These are phyloP conservation scores for Davidsoniella neocaledoniae DNA, from an alignment of 2,329 filamentous ascomycete species.

Conservation along the genomic window DNA sequence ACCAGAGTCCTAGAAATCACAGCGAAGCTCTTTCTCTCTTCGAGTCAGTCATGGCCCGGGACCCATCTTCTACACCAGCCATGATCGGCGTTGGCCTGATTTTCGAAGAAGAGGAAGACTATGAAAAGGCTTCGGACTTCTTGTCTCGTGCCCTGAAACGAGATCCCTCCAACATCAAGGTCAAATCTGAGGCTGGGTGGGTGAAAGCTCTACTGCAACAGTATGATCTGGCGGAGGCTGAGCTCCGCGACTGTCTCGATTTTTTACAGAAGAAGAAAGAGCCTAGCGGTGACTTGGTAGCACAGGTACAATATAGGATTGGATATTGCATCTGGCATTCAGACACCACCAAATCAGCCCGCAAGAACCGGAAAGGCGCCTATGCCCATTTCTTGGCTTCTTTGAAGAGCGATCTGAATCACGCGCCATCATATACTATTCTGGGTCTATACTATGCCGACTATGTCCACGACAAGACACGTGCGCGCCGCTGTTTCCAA, in stretches of 20 bases:
- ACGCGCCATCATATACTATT: slow-evolving; percentile 79
- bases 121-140: slow-evolving; percentile 63
- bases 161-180: slow-evolving; percentile 57
- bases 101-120: slow-evolving; percentile 85
- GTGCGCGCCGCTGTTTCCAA: slow-evolving; percentile 84
- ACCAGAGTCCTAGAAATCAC: slow-evolving; percentile 80
- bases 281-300: slow-evolving; percentile 47
- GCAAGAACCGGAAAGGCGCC: slow-evolving; percentile 65
- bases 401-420: slow-evolving; percentile 72
- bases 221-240: slow-evolving; percentile 46
- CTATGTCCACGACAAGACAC: slow-evolving; percentile 70
- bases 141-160: slow-evolving; percentile 57
- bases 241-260: slow-evolving; percentile 53
- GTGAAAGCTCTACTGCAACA: slow-evolving; percentile 73
- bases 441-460: slow-evolving; percentile 84
- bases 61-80: slow-evolving; percentile 60
- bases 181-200: slow-evolving; percentile 82
- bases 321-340: slow-evolving; percentile 77
- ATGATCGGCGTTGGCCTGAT: slow-evolving; percentile 84
- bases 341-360: slow-evolving; percentile 53
- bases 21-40: slow-evolving; percentile 77
- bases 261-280: slow-evolving; percentile 45
- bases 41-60: slow-evolving; percentile 59
- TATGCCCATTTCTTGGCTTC: slow-evolving; percentile 73
- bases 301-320: slow-evolving; percentile 73